Conservation (phyloP, 2,329 filamentous ascomycete species). For the Penicillium sp. region DNA sequence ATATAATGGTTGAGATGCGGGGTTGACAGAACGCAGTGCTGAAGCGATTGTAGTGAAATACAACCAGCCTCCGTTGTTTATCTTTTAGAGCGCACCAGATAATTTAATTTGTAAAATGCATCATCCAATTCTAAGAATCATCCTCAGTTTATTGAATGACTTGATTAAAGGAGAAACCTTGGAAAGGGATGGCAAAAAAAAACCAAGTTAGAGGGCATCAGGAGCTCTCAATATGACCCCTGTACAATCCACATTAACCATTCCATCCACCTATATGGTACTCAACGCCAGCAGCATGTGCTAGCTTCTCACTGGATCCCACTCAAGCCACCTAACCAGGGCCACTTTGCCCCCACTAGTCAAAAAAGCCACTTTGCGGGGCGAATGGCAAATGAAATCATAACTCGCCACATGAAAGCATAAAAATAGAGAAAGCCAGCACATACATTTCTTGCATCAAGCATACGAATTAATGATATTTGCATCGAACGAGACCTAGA, state of each 20-base stretch:
- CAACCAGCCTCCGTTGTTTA: too few species aligned
- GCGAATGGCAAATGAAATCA: constrained; percentile 4
- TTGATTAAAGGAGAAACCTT: too few species aligned
- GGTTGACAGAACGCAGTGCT: neutral
- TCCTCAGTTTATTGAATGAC: neutral
- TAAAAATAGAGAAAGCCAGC: neutral
- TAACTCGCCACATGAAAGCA: neutral
- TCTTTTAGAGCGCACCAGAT: neutral
- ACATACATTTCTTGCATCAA: neutral
- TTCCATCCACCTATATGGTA: neutral
- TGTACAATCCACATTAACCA: neutral
- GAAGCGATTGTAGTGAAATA: neutral
- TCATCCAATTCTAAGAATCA: neutral
- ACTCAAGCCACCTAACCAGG: neutral
- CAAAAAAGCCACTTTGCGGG: neutral
- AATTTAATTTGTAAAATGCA: neutral
- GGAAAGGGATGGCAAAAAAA: neutral
- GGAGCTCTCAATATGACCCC: neutral
- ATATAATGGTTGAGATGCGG: neutral
- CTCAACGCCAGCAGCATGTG: neutral
- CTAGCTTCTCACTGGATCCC: neutral
- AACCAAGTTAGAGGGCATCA: neutral
- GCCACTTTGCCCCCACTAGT: neutral
- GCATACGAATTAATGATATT: neutral
- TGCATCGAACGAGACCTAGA: neutral